Conservation (phyloP, 805 yeast genomes). For the Kazachstania viticola region DNA sequence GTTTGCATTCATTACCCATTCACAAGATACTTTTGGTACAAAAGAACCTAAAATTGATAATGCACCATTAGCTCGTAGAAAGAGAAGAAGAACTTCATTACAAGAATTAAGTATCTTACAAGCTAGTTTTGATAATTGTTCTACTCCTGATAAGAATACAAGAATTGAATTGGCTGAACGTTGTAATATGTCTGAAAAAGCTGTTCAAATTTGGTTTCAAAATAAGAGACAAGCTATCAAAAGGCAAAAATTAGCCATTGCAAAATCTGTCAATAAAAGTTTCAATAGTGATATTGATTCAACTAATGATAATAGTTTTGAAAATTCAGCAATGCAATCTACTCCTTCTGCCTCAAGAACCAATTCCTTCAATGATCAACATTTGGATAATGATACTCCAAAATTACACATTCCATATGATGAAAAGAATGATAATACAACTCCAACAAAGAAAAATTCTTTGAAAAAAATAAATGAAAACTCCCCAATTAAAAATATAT, state of each 20-base stretch:
- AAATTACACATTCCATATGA: constrained; percentile 3
- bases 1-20: constrained; percentile 87
- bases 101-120: constrained; percentile 74
- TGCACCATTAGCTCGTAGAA: constrained; percentile 86
- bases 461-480: background rate
- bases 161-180: constrained; percentile 68
- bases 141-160: constrained; percentile 69
- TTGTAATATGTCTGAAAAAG: constrained; percentile 92
- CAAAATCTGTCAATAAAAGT: background rate
- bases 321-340: background rate
- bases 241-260: constrained; percentile 30
- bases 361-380: background rate
- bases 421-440: constrained; percentile 4
- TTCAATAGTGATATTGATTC: background rate
- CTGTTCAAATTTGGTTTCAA: constrained; percentile 98
- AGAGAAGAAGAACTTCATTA: constrained; percentile 90
- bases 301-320: background rate
- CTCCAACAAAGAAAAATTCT: constrained; percentile 8
- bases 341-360: constrained; percentile 3
- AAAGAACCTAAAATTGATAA: constrained; percentile 81
- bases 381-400: background rate
- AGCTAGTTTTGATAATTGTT: constrained; percentile 61
- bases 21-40: constrained; percentile 76
- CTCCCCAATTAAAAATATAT: constrained; percentile 4
- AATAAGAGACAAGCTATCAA: constrained; percentile 80